Base-by-base conservation (phyloP, 768 basidiomycete genomes). In the Rhodosporidiobolus sp. region DNA sequence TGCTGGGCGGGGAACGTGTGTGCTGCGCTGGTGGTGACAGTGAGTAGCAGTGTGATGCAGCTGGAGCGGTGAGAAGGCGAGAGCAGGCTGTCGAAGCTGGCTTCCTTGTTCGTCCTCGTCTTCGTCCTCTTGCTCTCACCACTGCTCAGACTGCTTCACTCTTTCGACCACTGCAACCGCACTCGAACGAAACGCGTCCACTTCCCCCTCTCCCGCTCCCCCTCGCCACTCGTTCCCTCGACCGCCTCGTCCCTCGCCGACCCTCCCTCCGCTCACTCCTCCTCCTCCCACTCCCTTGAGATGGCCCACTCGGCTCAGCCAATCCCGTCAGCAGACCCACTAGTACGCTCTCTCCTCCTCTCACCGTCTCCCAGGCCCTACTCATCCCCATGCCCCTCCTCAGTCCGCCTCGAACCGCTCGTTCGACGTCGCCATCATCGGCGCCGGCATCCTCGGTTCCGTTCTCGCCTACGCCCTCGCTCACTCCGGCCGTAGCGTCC, bases 391-490 rank as follows among this genome's bases (percentile, higher is more conserved):
- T 49, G 22, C 4, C 16, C 34, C 19, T 24, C n/a, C 63, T 17
- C 64, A 69, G 67, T 38, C 50, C 30, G 72, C 73, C 26, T 22
- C 65, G 0, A 19, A 28, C 10, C 3, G 77, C 45, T 49, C 65
- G 35, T 82, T 80, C 49, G 83, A 84, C 65, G 76, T 83, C 67
- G 80, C 95, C 81, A 89, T 98, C 79, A 88, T 98, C 80, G 95
- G 95, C 67, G 93, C 91, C 12, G 95, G 95, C 52, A 84, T 96
- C 64, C 92, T 92, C 24, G 95, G 95, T 67, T 88, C 87, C 53
- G 86, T 92, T 0, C 86, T 99, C 58, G 93, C 94, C 11, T 88
- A 92, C 79, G 89, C 89, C 0, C 89, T 99, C 58, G 76, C 66
- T 16, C 72, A 79, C 52, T 84, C 86, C 53, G 89, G 89, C 22